Conservation (phyloP, 306 rosid genomes). For the Prunus mongolica region DNA sequence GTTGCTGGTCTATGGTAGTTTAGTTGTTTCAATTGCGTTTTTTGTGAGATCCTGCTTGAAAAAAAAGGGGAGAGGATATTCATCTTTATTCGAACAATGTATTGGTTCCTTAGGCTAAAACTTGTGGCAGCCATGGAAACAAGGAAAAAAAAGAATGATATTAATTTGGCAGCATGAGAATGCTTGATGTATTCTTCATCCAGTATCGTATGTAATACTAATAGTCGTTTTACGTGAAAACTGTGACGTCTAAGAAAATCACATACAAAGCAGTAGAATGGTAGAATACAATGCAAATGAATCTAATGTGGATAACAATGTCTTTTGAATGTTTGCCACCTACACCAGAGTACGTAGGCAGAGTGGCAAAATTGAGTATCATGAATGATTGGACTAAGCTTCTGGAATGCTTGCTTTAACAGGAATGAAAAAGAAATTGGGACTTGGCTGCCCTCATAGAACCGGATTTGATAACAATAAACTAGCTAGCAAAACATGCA, state of each 20-base stretch:
- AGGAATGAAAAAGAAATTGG: too few relatives aligned
- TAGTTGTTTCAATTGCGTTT: neutral
- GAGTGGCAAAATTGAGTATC: neutral
- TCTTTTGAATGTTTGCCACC: conserved; percentile 12
- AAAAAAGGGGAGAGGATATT: too few relatives aligned
- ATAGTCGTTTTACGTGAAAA: neutral
- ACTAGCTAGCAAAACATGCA: conserved; percentile 24
- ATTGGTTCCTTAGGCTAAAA: too few relatives aligned
- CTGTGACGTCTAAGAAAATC: neutral
- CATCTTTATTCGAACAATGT: too few relatives aligned
- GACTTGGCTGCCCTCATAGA: conserved; percentile 1
- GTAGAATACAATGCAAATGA: conserved; percentile 2
- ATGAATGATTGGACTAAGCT: neutral
- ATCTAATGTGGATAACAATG: neutral
- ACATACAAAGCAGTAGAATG: neutral
- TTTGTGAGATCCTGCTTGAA: neutral
- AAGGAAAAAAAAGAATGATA: neutral
- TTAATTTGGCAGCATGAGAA: neutral
- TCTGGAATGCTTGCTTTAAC: neutral
- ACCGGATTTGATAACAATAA: conserved; percentile 9
- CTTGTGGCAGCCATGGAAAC: neutral
- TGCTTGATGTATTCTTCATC: conserved; percentile 13
- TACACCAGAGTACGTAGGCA: neutral
- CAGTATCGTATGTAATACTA: neutral
- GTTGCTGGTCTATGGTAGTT: neutral